A percentile compares a stretch with the other conserved stretches of the same genome.
phyloP scores from a whole-genome alignment of 768 basidiomycete genomes.

The Suillus lakei region DNA sequence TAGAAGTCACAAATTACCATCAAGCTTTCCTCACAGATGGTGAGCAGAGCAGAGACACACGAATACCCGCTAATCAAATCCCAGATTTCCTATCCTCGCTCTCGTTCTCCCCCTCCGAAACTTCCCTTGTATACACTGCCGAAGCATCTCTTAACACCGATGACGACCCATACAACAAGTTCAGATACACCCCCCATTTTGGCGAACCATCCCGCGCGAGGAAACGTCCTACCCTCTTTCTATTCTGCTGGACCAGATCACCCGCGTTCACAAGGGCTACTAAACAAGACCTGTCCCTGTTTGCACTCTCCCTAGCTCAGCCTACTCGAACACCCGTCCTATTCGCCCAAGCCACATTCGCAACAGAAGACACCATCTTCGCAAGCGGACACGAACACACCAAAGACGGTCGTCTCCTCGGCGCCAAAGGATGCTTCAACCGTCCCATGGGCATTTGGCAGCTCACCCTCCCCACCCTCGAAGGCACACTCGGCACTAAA shows the following conservation, averaged over 20 bases:
- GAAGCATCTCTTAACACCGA: slow-evolving; percentile 47
- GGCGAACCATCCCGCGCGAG: slow-evolving; percentile 64
- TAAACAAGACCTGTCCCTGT: slow-evolving; percentile 11
- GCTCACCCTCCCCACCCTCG: slow-evolving; percentile 34
- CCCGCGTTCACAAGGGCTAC: neutral
- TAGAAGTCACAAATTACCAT: slow-evolving; percentile 63
- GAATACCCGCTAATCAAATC: neutral
- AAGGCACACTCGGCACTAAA: slow-evolving; percentile 12
- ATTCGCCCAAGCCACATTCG: slow-evolving; percentile 64
- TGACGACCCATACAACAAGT: slow-evolving; percentile 43
- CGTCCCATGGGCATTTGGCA: slow-evolving; percentile 62
- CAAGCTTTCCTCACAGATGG: slow-evolving; percentile 69
- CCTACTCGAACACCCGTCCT: slow-evolving; percentile 29
- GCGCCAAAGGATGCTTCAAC: slow-evolving; percentile 64
- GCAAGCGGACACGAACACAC: slow-evolving; percentile 68
- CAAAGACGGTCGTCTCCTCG: slow-evolving; percentile 60
- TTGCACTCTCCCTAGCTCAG: slow-evolving; percentile 18
- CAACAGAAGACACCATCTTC: slow-evolving; percentile 47
- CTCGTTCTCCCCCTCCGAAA: slow-evolving; percentile 57
- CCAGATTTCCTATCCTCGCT: slow-evolving; percentile 49
- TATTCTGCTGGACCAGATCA: slow-evolving; percentile 49
- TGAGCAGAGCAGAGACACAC: slow-evolving; percentile 22
- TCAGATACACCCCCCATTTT: slow-evolving; percentile 60
- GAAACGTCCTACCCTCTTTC: slow-evolving; percentile 55
- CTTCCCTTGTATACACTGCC: slow-evolving; percentile 61